phyloP scores from a whole-genome alignment of 1,139 yeast species.

The Zygoascus sp. region DNA sequence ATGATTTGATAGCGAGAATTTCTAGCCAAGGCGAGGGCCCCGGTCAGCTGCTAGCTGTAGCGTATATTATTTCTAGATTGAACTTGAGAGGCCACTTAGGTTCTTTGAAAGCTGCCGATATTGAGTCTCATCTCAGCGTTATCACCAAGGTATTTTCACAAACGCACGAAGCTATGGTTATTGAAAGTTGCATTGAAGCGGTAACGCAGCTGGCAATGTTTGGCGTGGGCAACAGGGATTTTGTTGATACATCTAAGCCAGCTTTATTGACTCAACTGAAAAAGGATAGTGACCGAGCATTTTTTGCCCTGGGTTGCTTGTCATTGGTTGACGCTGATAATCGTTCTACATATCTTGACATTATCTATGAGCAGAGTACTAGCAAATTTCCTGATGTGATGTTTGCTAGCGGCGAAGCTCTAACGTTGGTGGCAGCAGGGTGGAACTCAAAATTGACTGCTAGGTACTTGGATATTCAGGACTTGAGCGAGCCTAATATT shows the following conservation, averaged over 20 bases:
- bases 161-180: constrained; percentile 10
- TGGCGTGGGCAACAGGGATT: constrained; percentile 42
- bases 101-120: background rate
- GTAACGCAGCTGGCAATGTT: constrained; percentile 55
- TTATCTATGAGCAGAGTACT: constrained; percentile 54
- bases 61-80: constrained; percentile 15
- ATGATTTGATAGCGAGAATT: background rate
- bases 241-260: constrained; percentile 36
- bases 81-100: constrained; percentile 17
- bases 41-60: constrained; percentile 5
- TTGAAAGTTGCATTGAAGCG: constrained; percentile 42
- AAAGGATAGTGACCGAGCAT: constrained; percentile 58
- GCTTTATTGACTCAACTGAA: constrained; percentile 42
- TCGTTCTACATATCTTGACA: constrained; percentile 40
- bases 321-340: constrained; percentile 41
- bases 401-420: constrained; percentile 82
- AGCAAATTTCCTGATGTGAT: constrained; percentile 70
- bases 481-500: constrained; percentile 11
- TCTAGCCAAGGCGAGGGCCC: background rate
- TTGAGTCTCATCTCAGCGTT: background rate
- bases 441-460: constrained; percentile 62
- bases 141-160: constrained; percentile 15
- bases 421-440: constrained; percentile 67
- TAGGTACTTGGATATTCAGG: constrained; percentile 47
- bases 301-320: constrained; percentile 52